A percentile compares a stretch with the other conserved stretches of the same genome.
phyloP scores from a whole-genome alignment of 495 filamentous ascomycete species.

The Hyaloscypha variabilis region DNA sequence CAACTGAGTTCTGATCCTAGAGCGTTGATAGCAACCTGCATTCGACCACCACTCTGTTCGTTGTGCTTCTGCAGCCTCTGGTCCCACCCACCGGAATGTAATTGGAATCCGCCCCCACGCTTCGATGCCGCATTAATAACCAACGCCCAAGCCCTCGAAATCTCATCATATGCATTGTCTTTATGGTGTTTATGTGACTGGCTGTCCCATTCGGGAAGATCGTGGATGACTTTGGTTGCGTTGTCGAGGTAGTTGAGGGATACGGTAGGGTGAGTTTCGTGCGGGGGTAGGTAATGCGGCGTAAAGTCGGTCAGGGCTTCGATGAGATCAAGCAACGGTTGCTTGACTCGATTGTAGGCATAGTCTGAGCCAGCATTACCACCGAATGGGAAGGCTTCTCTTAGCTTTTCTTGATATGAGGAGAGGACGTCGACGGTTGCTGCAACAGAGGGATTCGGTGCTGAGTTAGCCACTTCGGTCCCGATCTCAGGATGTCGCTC shows the following conservation, averaged over 20 bases:
- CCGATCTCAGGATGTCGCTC: constrained; percentile 82
- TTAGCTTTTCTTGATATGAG: constrained; percentile 77
- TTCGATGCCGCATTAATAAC: constrained; percentile 92
- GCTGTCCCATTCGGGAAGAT: constrained; percentile 83
- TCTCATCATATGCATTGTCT: constrained; percentile 92
- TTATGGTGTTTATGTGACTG: constrained; percentile 88
- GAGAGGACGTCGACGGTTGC: constrained; percentile 78
- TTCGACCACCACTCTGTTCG: constrained; percentile 77
- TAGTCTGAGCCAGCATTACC: constrained; percentile 84
- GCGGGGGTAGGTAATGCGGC: constrained; percentile 90
- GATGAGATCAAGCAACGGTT: constrained; percentile 76
- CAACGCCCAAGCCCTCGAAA: constrained; percentile 88
- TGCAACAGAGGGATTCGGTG: constrained; percentile 80
- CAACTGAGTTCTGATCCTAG: constrained; percentile 75
- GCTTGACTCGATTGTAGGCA: constrained; percentile 88
- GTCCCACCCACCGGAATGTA: constrained; percentile 95
- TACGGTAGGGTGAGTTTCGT: constrained; percentile 75
- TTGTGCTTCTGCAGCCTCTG: constrained; percentile 87
- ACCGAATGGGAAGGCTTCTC: constrained; percentile 85
- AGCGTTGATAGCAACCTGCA: constrained; percentile 79
- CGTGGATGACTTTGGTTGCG: constrained; percentile 87
- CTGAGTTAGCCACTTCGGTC: constrained; percentile 79
- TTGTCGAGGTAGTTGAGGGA: constrained; percentile 86
- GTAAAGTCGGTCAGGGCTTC: constrained; percentile 93
- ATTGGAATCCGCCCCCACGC: constrained; percentile 82